Evolutionary conservation across 352 stramenopile genomes (phyloP), one percentile per base, ranked within the genome.

Genomic region (Globisporangium paroecandrum): DNA sequence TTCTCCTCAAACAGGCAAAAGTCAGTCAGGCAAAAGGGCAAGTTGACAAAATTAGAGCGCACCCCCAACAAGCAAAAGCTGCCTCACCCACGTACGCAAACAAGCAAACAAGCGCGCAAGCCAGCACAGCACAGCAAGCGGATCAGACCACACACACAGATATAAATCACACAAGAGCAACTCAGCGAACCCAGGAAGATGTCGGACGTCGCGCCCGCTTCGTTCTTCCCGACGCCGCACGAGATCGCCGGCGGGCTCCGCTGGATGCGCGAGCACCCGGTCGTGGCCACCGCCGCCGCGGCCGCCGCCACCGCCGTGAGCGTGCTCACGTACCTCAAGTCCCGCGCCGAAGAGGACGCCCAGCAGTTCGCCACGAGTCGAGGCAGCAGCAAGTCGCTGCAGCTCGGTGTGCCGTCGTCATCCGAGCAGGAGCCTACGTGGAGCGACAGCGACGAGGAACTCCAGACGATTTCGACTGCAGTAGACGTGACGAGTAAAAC

Each of bases 211-310:
- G 74, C 71, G 69, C 79, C 85, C 18, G 43, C 43, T 8, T 90
- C 79, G 18, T 94, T 94, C 75, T 94, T 94, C 74, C 85, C 85
- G 36, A 94, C 85, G 57, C 82, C 85, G 34, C 78, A 79, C 56
- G 85, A 94, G 68, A 91, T 94, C 69, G 84, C 83, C n/a, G 81
- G 79, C 24, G 84, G 83, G 34, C 61, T 94, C 27, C 82, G 79
- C 62, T 94, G 83, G 83, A 76, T 94, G 59, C 78, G 77, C 62
- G 79, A 89, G 41, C 83, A 93, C 68, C 85, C 85, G 2, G 77
- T 93, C 3, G 80, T 93, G 46, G 83, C 77, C 54, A 90, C 85
- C 4, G 85, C 85, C 8, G 83, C 85, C 4, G 81, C 82, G 0
- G 85, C 85, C 15, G 85, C 82, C 18, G 85, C 83, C 29, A 91